Conservation (phyloP, 2,329 filamentous ascomycete species). For the Claviceps quebecensis region DNA sequence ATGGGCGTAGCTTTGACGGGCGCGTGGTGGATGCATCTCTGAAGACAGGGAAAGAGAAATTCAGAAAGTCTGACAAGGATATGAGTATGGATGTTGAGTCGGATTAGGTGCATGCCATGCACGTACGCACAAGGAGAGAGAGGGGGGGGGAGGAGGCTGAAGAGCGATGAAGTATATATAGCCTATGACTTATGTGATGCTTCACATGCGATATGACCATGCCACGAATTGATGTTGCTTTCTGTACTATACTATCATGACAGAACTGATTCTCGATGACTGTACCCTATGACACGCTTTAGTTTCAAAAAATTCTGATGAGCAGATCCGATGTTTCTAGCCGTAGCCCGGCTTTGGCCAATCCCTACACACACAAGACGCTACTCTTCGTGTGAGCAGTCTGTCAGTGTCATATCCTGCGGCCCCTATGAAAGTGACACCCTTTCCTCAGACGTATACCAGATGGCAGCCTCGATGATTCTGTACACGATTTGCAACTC, state of each 20-base stretch:
- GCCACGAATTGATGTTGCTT: background rate
- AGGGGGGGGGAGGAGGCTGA: background rate
- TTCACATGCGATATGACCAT: background rate
- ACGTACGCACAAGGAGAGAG: too few relatives aligned
- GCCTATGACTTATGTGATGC: background rate
- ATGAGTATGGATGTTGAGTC: slow-evolving; percentile 28
- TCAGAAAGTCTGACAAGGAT: slow-evolving; percentile 50
- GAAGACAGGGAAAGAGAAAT: slow-evolving; percentile 57
- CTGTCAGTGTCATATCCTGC: too few relatives aligned
- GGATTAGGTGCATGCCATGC: slow-evolving; percentile 7
- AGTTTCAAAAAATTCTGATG: too few relatives aligned
- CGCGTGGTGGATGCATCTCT: slow-evolving; percentile 58
- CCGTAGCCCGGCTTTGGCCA: too few relatives aligned
- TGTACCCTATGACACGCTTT: too few relatives aligned
- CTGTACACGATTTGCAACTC: slow-evolving; percentile 54
- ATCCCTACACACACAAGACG: too few relatives aligned
- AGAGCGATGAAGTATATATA: background rate
- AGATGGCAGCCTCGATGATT: slow-evolving; percentile 62
- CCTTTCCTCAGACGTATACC: slow-evolving; percentile 42
- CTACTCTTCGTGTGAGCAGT: too few relatives aligned
- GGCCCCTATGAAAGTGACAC: slow-evolving; percentile 18
- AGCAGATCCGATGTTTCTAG: too few relatives aligned
- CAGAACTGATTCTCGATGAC: background rate
- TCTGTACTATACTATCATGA: background rate
- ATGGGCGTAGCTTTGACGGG: slow-evolving; percentile 67